Base-by-base conservation (phyloP, 2,329 filamentous ascomycete species). In the Ophiocordyceps camponoti-saundersi region DNA sequence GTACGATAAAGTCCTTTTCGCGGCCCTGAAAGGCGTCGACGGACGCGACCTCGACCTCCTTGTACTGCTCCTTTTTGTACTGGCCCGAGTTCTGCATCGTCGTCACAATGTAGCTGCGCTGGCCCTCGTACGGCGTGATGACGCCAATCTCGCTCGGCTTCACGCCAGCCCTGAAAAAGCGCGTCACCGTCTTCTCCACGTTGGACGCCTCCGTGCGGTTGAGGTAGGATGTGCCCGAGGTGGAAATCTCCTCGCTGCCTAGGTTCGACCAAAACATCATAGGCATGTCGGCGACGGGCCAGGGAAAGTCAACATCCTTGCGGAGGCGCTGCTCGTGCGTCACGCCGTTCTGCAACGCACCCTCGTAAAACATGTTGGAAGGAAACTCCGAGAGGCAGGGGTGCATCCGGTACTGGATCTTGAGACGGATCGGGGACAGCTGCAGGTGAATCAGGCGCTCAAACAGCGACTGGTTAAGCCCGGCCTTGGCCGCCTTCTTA, bases 191-290 rank as follows among this genome's bases (percentile, higher is more conserved):
- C 72, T 98, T 98, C 67, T 98, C 92, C 30, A 98, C 92, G 53
- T 96, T 96, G 44, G 88, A 85, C 4, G 92, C 89, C 63, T 98
- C 92, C 1, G 92, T 96, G 44, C 92, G 85, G 65, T 98, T 98
- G 54, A 98, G 81, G 60, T 98, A 98, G 2, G 90, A 96, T 2
- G 92, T 98, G 59, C 92, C 92, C 23, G 89, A 95, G 1, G 92
- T 92, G 7, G 90, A 95, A 45, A 98, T 98, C 64, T 98, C 92
- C 64, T 98, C 92, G 50, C 93, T 94, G 50, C 92, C 92, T 47
- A 95, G 71, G 61, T 98, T 98, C 23, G 88, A 94, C 92, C 92
- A 98, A 69, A 98, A 98, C 92, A 96, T 96, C 92, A 98, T 98
- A 3, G 92, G 92, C 55, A 81, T 87, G 61, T 96, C 90, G 20